These are phyloP conservation scores for Puccinia horiana DNA, from an alignment of 1,284 basidiomycete genomes.

Conservation along the genomic window DNA sequence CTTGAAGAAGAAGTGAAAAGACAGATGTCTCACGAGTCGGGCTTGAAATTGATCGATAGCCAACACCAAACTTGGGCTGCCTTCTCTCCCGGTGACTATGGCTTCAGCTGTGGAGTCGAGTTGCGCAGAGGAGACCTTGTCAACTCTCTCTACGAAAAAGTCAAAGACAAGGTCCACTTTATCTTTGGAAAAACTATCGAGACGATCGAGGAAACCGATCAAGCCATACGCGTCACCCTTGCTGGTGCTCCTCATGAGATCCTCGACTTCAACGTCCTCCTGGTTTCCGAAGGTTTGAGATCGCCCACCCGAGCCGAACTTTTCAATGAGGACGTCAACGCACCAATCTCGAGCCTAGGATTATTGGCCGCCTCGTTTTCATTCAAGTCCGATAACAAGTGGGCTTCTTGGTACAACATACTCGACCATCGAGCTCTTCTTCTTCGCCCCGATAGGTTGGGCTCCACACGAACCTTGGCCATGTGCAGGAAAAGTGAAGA, in stretches of 20 bases:
- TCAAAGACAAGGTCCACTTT: conserved; percentile 50
- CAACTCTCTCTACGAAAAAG: conserved; percentile 50
- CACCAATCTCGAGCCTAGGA: not conserved
- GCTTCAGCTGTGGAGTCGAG: conserved; percentile 52
- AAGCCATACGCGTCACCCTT: conserved; percentile 46
- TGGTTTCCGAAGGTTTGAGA: conserved; percentile 54
- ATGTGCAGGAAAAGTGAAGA: not conserved
- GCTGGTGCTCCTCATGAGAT: conserved; percentile 44
- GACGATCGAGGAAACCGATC: conserved; percentile 49
- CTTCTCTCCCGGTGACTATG: not conserved
- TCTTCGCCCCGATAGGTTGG: conserved; percentile 52
- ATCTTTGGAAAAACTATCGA: conserved; percentile 50
- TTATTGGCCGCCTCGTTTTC: conserved; percentile 16
- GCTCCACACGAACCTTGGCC: conserved; percentile 47
- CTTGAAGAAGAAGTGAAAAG: conserved; percentile 15
- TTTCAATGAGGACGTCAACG: conserved; percentile 48
- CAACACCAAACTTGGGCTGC: conserved; percentile 44
- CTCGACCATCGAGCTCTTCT: conserved; percentile 27
- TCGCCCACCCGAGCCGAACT: conserved; percentile 51
- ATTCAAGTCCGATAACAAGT: not conserved
- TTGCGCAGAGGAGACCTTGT: conserved; percentile 53
- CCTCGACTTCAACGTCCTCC: conserved; percentile 51
- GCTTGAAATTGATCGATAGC: conserved; percentile 50
- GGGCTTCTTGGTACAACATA: conserved; percentile 27
- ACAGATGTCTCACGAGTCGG: not conserved